Evolutionary conservation across 306 rosid genomes (phyloP), one percentile per base, ranked within the genome.

Genomic region (Corylus heterophylla): DNA sequence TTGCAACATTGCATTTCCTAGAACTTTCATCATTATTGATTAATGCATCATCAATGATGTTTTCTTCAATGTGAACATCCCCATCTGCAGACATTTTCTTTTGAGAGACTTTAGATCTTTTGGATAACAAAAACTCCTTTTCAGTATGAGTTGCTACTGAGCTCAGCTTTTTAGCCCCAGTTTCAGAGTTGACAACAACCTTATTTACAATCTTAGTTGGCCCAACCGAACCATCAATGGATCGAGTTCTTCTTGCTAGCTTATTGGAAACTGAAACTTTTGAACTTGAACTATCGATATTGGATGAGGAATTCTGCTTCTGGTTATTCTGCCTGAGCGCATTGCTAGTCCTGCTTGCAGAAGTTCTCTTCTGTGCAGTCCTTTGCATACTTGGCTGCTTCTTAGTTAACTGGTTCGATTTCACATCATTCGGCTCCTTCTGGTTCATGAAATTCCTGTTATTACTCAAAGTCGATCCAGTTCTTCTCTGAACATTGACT

Each of bases 271-370:
- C 85, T 76, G 54, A 49, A 39, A 51, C 20, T 81, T 90, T 90
- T 75, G 87, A 82, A 83, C 81, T 77, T 73, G 76, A 78, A 72
- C 81, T 88, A 51, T 86, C 90, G 83, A 78, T 90, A 72, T 55
- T 73, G 39, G 86, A 68, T 69, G 78, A 52, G 81, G 81, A 74
- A 86, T 93, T 96, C 90, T 94, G 98, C 86, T 94, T 94, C 81
- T 86, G 97, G 76, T 89, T 90, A 80, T 92, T 94, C 82, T 83
- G 93, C 80, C 84, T 82, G 70, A 96, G 92, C 52, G 88, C 86
- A 75, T 76, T 80, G 69, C 69, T 74, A 71, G 83, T 81, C 78
- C 82, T 82, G 74, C 74, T 81, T 49, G 82, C 17, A 61, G 77
- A 59, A 80, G 82, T 78, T 85, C 86, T 93, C 82, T 83, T 91